Evolutionary conservation across 1,284 basidiomycete species (phyloP).

Genomic region (Puccinia horiana): DNA sequence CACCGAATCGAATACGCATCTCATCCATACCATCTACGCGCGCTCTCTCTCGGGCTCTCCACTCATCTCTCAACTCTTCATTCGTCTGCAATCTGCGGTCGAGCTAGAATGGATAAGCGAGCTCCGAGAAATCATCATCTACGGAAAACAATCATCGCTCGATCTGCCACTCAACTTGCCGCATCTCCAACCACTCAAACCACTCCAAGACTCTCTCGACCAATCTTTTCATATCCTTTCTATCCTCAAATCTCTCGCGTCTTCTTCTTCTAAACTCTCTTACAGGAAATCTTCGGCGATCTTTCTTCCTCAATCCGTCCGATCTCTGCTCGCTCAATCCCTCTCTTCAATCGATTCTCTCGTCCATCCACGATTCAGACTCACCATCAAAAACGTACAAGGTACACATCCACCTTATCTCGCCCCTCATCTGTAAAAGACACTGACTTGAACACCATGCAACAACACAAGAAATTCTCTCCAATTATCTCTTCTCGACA

Average conservation of each 20-base stretch:
- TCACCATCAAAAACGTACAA: slow-evolving; percentile 22
- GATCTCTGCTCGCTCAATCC: background rate
- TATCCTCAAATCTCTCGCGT: slow-evolving; percentile 15
- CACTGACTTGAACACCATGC: background rate
- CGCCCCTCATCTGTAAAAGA: background rate
- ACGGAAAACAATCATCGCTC: background rate
- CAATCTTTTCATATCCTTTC: slow-evolving; percentile 30
- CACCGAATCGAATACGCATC: background rate
- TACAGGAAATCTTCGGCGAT: background rate
- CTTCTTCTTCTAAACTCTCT: background rate
- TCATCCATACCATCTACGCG: slow-evolving; percentile 27
- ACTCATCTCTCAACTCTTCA: slow-evolving; percentile 21
- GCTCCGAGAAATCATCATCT: slow-evolving; percentile 33
- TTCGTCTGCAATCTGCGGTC: slow-evolving; percentile 9
- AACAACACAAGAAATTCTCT: slow-evolving; percentile 18
- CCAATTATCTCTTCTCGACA: slow-evolving; percentile 34
- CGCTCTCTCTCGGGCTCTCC: slow-evolving; percentile 11
- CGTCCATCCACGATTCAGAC: slow-evolving; percentile 35
- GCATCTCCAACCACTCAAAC: background rate
- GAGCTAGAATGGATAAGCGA: slow-evolving; percentile 24
- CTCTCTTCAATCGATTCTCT: slow-evolving; percentile 15
- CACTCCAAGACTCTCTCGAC: background rate
- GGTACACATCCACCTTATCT: background rate
- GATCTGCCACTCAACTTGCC: slow-evolving; percentile 13
- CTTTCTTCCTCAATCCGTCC: slow-evolving; percentile 1